These are phyloP conservation scores for Hortaea werneckii DNA, from an alignment of 2,329 filamentous ascomycete genomes.

Conservation along the genomic window DNA sequence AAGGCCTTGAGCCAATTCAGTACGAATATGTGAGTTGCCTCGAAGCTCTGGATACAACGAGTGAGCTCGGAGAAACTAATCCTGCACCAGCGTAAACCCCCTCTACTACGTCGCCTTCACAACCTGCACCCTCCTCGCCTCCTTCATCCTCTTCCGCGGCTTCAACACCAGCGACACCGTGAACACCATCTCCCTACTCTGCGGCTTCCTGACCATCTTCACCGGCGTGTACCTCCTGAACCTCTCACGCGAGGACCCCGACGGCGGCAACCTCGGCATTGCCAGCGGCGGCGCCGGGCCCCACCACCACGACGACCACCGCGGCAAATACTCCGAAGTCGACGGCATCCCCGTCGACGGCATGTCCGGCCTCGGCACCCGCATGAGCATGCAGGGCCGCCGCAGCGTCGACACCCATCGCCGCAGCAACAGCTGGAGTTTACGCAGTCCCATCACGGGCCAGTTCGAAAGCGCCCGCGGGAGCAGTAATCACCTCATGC, in stretches of 20 bases:
- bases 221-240: constrained; percentile 92
- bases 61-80: too few relatives aligned
- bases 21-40: constrained; percentile 73
- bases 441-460: constrained; percentile 28
- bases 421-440: constrained; percentile 43
- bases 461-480: constrained; percentile 13
- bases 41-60: too few relatives aligned
- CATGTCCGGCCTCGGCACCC: constrained; percentile 78
- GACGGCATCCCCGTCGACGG: constrained; percentile 86
- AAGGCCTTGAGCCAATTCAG: constrained; percentile 95
- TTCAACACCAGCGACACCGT: constrained; percentile 92
- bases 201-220: constrained; percentile 90
- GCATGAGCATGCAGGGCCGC: constrained; percentile 84
- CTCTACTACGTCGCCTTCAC: constrained; percentile 98
- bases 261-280: constrained; percentile 59
- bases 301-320: constrained; percentile 14
- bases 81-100: constrained; percentile 64
- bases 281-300: constrained; percentile 23
- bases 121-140: constrained; percentile 84
- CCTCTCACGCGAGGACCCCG: constrained; percentile 82
- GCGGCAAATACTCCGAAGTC: constrained; percentile 36
- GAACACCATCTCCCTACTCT: constrained; percentile 84
- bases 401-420: constrained; percentile 53
- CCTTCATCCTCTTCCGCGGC: constrained; percentile 89
- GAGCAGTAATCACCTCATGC: constrained; percentile 76